Percentiles rank a stretch among this genome's conserved stretches.
Conservation (phyloP, 1,139 yeast species). For the Blastobotrys elegans region DNA sequence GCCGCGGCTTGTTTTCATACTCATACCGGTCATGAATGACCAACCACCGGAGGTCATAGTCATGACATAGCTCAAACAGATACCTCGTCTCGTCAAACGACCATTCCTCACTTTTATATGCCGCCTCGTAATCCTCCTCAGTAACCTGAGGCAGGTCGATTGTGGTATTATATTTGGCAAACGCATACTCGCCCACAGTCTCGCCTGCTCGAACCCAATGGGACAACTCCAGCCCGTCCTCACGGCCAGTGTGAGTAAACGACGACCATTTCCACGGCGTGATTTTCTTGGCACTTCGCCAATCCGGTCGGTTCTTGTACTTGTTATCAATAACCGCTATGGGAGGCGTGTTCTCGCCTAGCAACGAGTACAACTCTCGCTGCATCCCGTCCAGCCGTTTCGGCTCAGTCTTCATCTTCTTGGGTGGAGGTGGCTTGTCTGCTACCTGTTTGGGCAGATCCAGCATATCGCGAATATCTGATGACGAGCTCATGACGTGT, state of each 20-base stretch:
- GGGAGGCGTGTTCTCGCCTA: constrained; percentile 94
- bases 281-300: constrained; percentile 47
- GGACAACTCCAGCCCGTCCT: constrained; percentile 46
- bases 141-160: constrained; percentile 67
- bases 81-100: constrained; percentile 70
- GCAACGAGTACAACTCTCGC: constrained; percentile 77
- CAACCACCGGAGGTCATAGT: constrained; percentile 84
- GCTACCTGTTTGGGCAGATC: constrained; percentile 46
- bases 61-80: constrained; percentile 64
- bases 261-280: constrained; percentile 76
- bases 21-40: constrained; percentile 73
- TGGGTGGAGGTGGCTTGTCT: constrained; percentile 26
- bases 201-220: constrained; percentile 76
- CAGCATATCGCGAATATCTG: constrained; percentile 74
- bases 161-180: constrained; percentile 68
- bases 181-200: constrained; percentile 41
- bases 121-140: constrained; percentile 55
- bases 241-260: constrained; percentile 54
- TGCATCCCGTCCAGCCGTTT: constrained; percentile 64
- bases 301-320: constrained; percentile 61
- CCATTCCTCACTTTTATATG: constrained; percentile 48
- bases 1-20: constrained; percentile 23
- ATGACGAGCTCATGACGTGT: constrained; percentile 16
- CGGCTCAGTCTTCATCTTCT: constrained; percentile 20
- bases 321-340: constrained; percentile 50